phyloP scores from a whole-genome alignment of 805 yeast species.

The Suhomyces prunicola region DNA sequence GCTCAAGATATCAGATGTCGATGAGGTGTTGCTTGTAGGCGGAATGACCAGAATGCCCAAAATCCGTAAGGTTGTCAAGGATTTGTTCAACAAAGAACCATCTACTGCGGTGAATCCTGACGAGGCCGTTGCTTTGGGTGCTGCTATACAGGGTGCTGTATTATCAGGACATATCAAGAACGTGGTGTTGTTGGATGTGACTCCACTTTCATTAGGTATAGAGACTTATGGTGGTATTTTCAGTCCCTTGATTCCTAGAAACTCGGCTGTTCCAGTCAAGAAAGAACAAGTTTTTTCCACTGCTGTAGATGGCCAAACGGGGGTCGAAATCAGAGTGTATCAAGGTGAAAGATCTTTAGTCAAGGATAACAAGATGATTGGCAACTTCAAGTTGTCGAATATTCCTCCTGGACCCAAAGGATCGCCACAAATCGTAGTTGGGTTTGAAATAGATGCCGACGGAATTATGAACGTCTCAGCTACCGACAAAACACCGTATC shows the following conservation, averaged over 20 bases:
- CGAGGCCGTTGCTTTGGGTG: constrained; percentile 30
- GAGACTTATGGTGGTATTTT: constrained; percentile 84
- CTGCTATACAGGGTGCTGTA: constrained; percentile 30
- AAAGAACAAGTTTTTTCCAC: constrained; percentile 74
- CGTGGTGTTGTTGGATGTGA: constrained; percentile 26
- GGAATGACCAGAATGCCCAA: constrained; percentile 93
- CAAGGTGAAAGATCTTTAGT: constrained; percentile 83
- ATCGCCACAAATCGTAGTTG: constrained; percentile 72
- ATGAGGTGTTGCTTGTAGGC: constrained; percentile 76
- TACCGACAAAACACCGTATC: constrained; percentile 47
- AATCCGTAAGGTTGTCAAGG: constrained; percentile 59
- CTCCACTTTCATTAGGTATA: constrained; percentile 49
- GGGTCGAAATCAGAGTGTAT: constrained; percentile 72
- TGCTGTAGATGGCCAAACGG: constrained; percentile 82
- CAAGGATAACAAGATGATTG: constrained; percentile 72
- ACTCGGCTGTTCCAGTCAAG: constrained; percentile 73
- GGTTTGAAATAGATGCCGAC: constrained; percentile 79
- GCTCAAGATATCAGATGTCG: constrained; percentile 59
- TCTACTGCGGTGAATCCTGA: constrained; percentile 81
- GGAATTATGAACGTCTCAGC: constrained; percentile 64
- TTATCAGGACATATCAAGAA: constrained; percentile 25
- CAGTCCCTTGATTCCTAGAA: constrained; percentile 74
- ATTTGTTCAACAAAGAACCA: constrained; percentile 60
- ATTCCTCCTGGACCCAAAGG: constrained; percentile 80
- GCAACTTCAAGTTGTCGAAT: constrained; percentile 67